Conservation (phyloP, 257 asterid genomes). For the Solanum ossicruentum region DNA sequence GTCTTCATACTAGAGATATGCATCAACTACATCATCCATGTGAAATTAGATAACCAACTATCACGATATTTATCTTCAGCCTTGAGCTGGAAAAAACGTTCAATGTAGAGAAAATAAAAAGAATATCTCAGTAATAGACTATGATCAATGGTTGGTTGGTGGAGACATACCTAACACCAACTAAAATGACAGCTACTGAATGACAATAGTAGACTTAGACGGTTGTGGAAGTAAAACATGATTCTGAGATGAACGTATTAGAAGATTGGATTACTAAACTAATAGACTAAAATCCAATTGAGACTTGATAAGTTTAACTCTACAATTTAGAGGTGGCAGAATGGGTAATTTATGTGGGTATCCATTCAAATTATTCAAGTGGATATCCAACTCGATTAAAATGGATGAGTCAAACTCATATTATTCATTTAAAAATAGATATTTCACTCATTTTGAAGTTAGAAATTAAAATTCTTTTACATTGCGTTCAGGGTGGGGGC, state of each 20-base stretch:
- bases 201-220: background rate
- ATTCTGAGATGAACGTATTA: background rate
- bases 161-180: background rate
- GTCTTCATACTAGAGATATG: background rate
- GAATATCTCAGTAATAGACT: background rate
- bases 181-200: background rate
- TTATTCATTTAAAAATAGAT: too few species aligned
- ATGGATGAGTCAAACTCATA: too few species aligned
- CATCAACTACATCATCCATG: background rate
- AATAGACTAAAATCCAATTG: background rate
- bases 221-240: background rate
- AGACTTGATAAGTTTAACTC: background rate
- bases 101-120: background rate
- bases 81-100: background rate
- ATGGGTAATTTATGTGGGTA: too few species aligned
- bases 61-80: background rate
- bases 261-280: background rate
- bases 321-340: background rate
- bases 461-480: too few species aligned
- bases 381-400: too few species aligned
- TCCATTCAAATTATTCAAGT: too few species aligned
- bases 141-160: background rate
- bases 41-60: background rate
- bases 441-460: too few species aligned
- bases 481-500: too few species aligned